phyloP scores from a whole-genome alignment of 2,329 filamentous ascomycete genomes.

The Fusarium veterinarium region DNA sequence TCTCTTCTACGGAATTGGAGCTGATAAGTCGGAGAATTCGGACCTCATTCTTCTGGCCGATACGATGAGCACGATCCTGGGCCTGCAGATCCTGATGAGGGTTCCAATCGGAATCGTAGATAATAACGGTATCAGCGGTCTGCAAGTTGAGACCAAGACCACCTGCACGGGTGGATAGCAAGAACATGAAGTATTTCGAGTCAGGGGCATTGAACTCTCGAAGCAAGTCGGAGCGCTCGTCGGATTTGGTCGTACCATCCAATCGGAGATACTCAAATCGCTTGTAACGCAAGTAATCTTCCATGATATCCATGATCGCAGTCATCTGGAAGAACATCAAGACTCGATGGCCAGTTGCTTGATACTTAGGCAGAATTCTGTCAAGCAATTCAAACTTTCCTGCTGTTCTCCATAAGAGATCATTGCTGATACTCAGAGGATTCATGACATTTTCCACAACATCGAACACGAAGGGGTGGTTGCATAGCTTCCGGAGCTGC shows the following conservation, averaged over 20 bases:
- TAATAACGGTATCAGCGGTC: slow-evolving; percentile 98
- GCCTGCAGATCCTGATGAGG: slow-evolving; percentile 99
- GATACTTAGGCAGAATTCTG: slow-evolving; percentile 92
- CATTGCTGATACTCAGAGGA: slow-evolving; percentile 86
- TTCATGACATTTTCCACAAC: slow-evolving; percentile 99
- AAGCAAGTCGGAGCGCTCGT: slow-evolving; percentile 92
- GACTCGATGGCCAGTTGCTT: slow-evolving; percentile 89
- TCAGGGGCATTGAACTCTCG: slow-evolving; percentile 88
- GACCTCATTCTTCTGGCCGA: slow-evolving; percentile 99
- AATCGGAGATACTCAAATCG: slow-evolving; percentile 89
- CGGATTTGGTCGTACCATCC: slow-evolving; percentile 96
- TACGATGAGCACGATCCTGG: slow-evolving; percentile 99
- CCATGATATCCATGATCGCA: slow-evolving; percentile 99
- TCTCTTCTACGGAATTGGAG: slow-evolving; percentile 97
- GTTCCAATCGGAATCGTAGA: slow-evolving; percentile 99
- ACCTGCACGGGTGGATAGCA: slow-evolving; percentile 98
- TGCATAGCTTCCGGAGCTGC: slow-evolving; percentile 98
- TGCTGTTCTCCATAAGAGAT: slow-evolving; percentile 92
- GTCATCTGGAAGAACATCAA: slow-evolving; percentile 99
- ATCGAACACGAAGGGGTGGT: slow-evolving; percentile 98
- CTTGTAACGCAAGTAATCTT: slow-evolving; percentile 90
- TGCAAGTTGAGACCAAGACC: slow-evolving; percentile 97
- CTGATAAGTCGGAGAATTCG: slow-evolving; percentile 95
- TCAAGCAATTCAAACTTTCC: slow-evolving; percentile 98
- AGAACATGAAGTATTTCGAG: slow-evolving; percentile 96